Base-by-base conservation (phyloP, 352 stramenopile genomes). In the Phytophthora palmivora region DNA sequence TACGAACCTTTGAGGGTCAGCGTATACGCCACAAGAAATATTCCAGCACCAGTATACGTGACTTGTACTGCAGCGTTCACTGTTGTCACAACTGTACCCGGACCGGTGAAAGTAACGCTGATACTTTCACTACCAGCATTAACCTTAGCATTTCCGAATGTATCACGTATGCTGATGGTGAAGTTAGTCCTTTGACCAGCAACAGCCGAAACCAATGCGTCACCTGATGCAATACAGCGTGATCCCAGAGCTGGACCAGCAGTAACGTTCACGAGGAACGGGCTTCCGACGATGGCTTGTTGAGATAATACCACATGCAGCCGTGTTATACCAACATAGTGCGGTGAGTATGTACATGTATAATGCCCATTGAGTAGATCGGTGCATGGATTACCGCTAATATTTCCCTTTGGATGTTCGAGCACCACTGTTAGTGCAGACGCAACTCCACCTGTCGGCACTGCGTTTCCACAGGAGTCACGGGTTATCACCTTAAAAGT, bases 291-390 rank as follows among this genome's bases (percentile, higher is more conserved):
- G 22, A 92, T 78, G 0, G 67, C 37, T 21, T 51, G 51, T 39
- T 34, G 72, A 42, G 14, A 54, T 24, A 26, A 58, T 52, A 11
- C 41, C 4, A 88, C 74, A 52, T 82, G 55, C 9, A 91, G 52
- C 2, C 46, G 34, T 18, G 62, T 81, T 6, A 53, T 54, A 11
- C 79, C 79, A 14, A 84, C 77, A 43, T 68, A 80, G 8, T 78
- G 78, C 3, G 84, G 51, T 2, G 53, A 78, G 52, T 88, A 93
- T n/a, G 74, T 76, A 46, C 84, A 93, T 6, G 70, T 71, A 50
- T 91, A 93, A 11, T 69, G 52, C 0, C 84, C 84, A 21, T 79
- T 86, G 36, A 84, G 58, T 9, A 89, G 39, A 19, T 91, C 82
- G 0, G 58, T 70, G 52, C 84, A 93, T 2, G 45, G 2, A 54